Base-by-base conservation (phyloP, 305 asterid species). In the Fraxinus angustifolia region DNA sequence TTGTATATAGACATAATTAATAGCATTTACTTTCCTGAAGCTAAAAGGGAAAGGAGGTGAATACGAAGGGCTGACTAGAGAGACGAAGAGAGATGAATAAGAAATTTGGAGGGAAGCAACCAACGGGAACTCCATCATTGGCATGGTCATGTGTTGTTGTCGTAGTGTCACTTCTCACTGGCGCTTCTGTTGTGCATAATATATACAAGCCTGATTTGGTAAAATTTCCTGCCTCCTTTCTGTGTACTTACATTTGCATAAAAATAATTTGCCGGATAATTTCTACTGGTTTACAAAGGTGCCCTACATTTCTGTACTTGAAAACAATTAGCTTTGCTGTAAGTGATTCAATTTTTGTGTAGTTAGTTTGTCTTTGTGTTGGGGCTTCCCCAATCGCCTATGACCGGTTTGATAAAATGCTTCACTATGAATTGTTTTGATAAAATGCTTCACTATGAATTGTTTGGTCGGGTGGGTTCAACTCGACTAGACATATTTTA, bases 151-250 rank as follows among this genome's bases (percentile, higher is more conserved):
- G 87, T 85, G 88, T 79, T 31, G 91, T 94, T 65, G 91, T 89
- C 1, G 85, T 94, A 3, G 90, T 88, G 16, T 94, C 97, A 0
- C 97, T 94, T 58, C 94, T 94, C 78, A 85, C 89, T 85, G 98
- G 97, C 21, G 97, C 98, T 82, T 93, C 97, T 34, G 11, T 94
- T 11, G 97, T 94, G 75, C 97, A 93, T 84, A 93, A 90, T 67
- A 78, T 93, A 79, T 93, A 86, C 92, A 93, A 94, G 86, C 97
- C 97, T 75, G 87, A 93, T 85, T 80, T 94, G 96, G 98, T 93
- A 88, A 0, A 3, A 4, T 19, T 8, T 60, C 30, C 3, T 60
- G 70, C 31, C 30, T 60, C 30, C 28, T 8, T 60, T 60, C 23
- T 21, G 7, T 60, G 70, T 19, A 0, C 11, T 19, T 17, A 21